Evolutionary conservation across 176 grass and related monocot species (phyloP), one percentile per base, ranked within the genome.

Genomic region (Oryza meridionalis): DNA sequence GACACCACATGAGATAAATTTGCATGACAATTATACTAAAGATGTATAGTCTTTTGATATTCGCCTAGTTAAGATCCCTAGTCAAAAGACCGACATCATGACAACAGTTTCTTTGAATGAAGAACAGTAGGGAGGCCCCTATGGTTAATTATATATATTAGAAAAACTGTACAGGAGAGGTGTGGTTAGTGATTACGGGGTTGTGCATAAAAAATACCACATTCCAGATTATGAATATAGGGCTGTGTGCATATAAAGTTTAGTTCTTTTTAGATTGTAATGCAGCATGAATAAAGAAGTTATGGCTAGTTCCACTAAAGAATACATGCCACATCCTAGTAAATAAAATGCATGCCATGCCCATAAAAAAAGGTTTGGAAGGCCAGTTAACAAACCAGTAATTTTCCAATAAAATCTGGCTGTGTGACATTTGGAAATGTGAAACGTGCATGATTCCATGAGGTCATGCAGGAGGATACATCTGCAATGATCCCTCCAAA

Each of bases 401-500:
- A 38, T 46, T 33, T 72, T 82, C 75, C 19, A 66, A 53, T 71
- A 45, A 85, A 43, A 81, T 77, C 44, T 66, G 53, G 44, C 0
- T 0, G 53, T 65, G 67, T 40, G 47, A 76, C 76, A 65, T 80
- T 53, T 73, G 55, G 6, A 80, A 35, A 67, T 38, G 15, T 25
- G 15, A 85, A 50, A 69, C 26, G 27, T 58, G 35, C 65, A 71
- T 72, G 40, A 82, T 77, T 81, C 72, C 78, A 85, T 55, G 31
- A 81, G 64, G 17, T 72, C 55, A 13, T 85, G 43, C 65, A 76
- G 83, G 40, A 74, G 40, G 29, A 40, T 75, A 75, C 63, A 77
- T 75, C 87, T 29, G 5, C 77, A 89, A 76, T 81, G 17, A 81
- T 81, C 71, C n/a, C 64, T 75, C 63, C 67, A 42, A 81, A 85